Evolutionary conservation across 169 alveolate genomes (phyloP).

Genomic region (Plasmodium gaboni): DNA sequence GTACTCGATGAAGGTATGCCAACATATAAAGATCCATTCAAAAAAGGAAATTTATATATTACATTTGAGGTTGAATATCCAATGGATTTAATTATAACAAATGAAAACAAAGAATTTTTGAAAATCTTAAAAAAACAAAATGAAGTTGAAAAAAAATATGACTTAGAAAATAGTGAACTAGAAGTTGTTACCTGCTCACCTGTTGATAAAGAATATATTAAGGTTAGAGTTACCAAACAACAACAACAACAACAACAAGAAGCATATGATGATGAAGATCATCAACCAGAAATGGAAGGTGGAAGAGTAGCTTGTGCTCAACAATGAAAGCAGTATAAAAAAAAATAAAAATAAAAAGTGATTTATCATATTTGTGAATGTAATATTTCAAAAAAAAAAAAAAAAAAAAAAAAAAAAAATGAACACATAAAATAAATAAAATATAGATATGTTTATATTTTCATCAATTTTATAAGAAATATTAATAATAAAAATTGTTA

Average conservation of each 20-base stretch:
- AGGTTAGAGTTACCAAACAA: conserved; percentile 41
- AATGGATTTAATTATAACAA: conserved; percentile 81
- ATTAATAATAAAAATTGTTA: no score
- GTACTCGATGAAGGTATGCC: conserved; percentile 97
- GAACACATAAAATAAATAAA: background rate
- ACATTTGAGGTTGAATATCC: conserved; percentile 96
- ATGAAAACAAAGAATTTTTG: conserved; percentile 79
- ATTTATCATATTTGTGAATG: conserved; percentile 2
- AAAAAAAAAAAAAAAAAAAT: conserved; percentile 13
- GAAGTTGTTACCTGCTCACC: conserved; percentile 56
- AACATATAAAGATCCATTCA: conserved; percentile 93
- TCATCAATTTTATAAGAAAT: no score
- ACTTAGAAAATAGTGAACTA: conserved; percentile 58
- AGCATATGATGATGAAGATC: conserved; percentile 60
- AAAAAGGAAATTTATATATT: conserved; percentile 95
- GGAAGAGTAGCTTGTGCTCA: conserved; percentile 72
- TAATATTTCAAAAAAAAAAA: conserved; percentile 3
- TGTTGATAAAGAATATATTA: conserved; percentile 50
- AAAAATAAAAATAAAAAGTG: background rate
- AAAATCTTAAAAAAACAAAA: conserved; percentile 53
- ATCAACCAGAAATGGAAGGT: conserved; percentile 75
- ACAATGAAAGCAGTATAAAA: conserved; percentile 6
- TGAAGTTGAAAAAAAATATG: conserved; percentile 59
- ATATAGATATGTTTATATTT: background rate
- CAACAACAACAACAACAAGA: conserved; percentile 75